phyloP scores from a whole-genome alignment of 2,329 filamentous ascomycete species.

The Aspergillus brunneoviolaceus region DNA sequence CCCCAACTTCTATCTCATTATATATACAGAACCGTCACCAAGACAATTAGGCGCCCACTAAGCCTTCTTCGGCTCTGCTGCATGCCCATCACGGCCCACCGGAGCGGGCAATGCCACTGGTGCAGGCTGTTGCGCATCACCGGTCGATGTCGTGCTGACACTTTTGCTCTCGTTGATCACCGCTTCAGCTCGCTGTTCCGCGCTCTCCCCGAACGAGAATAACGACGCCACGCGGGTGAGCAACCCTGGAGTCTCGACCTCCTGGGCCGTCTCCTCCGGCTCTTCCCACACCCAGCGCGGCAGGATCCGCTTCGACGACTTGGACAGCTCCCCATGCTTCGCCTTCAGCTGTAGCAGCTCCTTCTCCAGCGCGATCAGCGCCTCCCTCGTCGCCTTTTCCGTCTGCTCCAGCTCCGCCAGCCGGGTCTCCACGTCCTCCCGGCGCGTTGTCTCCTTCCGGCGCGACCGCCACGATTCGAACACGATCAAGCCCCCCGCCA shows the following conservation, averaged over 20 bases:
- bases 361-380: slow-evolving; percentile 47
- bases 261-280: slow-evolving; percentile 26
- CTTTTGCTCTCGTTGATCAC: slow-evolving; percentile 9
- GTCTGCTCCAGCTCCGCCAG: slow-evolving; percentile 58
- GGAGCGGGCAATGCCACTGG: slow-evolving; percentile 3
- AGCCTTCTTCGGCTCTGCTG: slow-evolving; percentile 9
- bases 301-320: slow-evolving; percentile 35
- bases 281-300: slow-evolving; percentile 43
- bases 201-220: slow-evolving; percentile 27
- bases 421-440: slow-evolving; percentile 61
- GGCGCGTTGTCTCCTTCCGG: slow-evolving; percentile 59
- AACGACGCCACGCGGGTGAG: slow-evolving; percentile 36
- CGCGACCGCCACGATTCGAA: slow-evolving; percentile 62
- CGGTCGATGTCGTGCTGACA: not conserved
- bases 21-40: slow-evolving; percentile 2
- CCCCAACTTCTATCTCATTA: slow-evolving; percentile 1
- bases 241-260: slow-evolving; percentile 31
- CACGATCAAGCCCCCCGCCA: slow-evolving; percentile 62
- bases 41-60: not conserved
- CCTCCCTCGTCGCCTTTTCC: slow-evolving; percentile 41
- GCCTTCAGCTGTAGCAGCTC: slow-evolving; percentile 45
- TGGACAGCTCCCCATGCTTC: slow-evolving; percentile 34
- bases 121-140: not conserved
- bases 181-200: slow-evolving; percentile 15
- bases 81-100: not conserved